These are phyloP conservation scores for Candida endomychidarum DNA, from an alignment of 805 yeast genomes.

Conservation along the genomic window DNA sequence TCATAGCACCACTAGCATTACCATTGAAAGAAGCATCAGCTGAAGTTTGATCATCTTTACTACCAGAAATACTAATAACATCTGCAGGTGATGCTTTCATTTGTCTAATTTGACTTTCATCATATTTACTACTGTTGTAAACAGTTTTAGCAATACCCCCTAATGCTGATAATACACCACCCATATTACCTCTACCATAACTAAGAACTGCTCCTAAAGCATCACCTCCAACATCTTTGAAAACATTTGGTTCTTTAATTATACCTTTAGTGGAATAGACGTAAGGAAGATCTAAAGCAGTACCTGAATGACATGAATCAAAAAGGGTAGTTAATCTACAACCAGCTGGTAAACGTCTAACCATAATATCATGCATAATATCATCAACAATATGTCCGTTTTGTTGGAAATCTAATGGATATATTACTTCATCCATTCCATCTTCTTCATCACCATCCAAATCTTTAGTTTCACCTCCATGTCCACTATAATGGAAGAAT, in stretches of 20 bases:
- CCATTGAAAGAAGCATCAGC: conserved; percentile 40
- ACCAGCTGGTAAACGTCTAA: conserved; percentile 34
- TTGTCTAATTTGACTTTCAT: conserved; percentile 25
- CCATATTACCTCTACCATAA: conserved; percentile 35
- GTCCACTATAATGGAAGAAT: conserved; percentile 42
- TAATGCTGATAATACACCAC: conserved; percentile 39
- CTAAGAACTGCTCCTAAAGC: conserved; percentile 31
- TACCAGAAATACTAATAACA: conserved; percentile 36
- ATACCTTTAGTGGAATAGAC: conserved; percentile 42
- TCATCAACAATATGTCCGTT: conserved; percentile 37
- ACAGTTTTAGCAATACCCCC: conserved; percentile 36
- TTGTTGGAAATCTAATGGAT: conserved; percentile 36
- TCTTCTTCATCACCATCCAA: conserved; percentile 38
- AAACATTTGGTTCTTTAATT: conserved; percentile 37
- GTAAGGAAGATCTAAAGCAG: conserved; percentile 40
- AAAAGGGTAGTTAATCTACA: conserved; percentile 39
- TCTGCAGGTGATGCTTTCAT: conserved; percentile 39
- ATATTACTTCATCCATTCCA: conserved; percentile 37
- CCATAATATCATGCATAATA: conserved; percentile 41
- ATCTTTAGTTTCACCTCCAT: conserved; percentile 38
- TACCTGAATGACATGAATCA: conserved; percentile 43
- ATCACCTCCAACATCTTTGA: conserved; percentile 38
- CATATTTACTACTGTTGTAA: conserved; percentile 9
- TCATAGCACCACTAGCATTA: conserved; percentile 41
- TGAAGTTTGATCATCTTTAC: conserved; percentile 42